Percentiles rank a stretch among this genome's conserved stretches.
phyloP scores from a whole-genome alignment of 805 yeast genomes.

The Myxozyma neglecta region DNA sequence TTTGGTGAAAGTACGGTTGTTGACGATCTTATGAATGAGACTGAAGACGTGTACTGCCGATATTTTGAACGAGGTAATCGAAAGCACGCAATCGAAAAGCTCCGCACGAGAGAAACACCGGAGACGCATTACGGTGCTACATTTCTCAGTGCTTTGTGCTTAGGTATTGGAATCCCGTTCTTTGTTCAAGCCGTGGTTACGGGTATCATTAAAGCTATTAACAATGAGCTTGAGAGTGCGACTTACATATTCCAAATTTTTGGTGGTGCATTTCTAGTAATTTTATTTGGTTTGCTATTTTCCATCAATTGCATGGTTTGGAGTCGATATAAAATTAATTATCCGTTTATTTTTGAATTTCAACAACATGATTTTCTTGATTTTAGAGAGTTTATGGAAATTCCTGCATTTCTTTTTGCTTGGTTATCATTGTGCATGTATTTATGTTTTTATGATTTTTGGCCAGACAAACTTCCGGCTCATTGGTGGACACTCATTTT shows the following conservation, averaged over 20 bases:
- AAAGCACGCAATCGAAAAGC: constrained; percentile 68
- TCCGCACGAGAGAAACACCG: constrained; percentile 50
- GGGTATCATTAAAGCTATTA: constrained; percentile 44
- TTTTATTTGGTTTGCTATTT: constrained; percentile 62
- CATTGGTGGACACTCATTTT: constrained; percentile 80
- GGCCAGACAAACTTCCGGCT: constrained; percentile 61
- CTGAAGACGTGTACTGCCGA: constrained; percentile 66
- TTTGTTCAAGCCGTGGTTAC: constrained; percentile 56
- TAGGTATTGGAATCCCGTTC: constrained; percentile 73
- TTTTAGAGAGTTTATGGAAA: constrained; percentile 60
- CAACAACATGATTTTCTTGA: constrained; percentile 66
- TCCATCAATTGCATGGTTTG: constrained; percentile 71
- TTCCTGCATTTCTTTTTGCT: constrained; percentile 62
- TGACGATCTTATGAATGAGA: constrained; percentile 60
- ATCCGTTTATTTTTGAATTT: constrained; percentile 88
- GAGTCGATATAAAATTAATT: constrained; percentile 75
- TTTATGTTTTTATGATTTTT: constrained; percentile 72
- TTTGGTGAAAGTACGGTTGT: constrained; percentile 63
- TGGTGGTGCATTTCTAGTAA: constrained; percentile 81
- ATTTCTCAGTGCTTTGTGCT: constrained; percentile 62
- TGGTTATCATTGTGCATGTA: constrained; percentile 63
- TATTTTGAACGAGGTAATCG: constrained; percentile 71
- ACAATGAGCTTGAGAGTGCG: constrained; percentile 53
- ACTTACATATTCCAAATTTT: constrained; percentile 74
- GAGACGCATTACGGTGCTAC: constrained; percentile 44